Conservation (phyloP, 1,284 basidiomycete genomes). For the Cystobasidium pallidum region DNA sequence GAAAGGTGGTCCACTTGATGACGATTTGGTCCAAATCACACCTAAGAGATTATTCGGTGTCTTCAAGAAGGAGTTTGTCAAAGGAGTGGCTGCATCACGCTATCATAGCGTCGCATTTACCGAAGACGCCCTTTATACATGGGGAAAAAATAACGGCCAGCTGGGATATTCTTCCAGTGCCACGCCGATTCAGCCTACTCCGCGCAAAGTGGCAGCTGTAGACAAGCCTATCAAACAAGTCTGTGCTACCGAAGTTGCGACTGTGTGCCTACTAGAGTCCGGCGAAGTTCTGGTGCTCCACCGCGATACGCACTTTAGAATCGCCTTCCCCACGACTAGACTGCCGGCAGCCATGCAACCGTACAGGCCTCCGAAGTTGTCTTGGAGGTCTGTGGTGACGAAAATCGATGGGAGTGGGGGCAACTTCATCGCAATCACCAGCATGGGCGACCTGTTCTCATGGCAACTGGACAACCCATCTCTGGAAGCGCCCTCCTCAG, state of each 20-base stretch:
- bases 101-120: slow-evolving; percentile 91
- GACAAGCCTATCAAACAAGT: slow-evolving; percentile 66
- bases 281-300: slow-evolving; percentile 82
- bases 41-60: slow-evolving; percentile 77
- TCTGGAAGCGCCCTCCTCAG: slow-evolving; percentile 47
- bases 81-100: slow-evolving; percentile 84
- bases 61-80: slow-evolving; percentile 76
- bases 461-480: slow-evolving; percentile 65
- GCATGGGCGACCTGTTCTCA: slow-evolving; percentile 88
- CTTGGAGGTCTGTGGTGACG: slow-evolving; percentile 70
- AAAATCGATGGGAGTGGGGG: slow-evolving; percentile 83
- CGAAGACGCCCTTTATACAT: slow-evolving; percentile 78
- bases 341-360: slow-evolving; percentile 45
- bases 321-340: slow-evolving; percentile 59
- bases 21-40: slow-evolving; percentile 70
- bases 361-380: slow-evolving; percentile 76
- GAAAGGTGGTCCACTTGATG: slow-evolving; percentile 44
- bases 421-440: slow-evolving; percentile 80
- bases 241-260: slow-evolving; percentile 63
- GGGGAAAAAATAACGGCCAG: slow-evolving; percentile 95
- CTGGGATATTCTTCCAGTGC: slow-evolving; percentile 67
- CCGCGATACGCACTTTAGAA: slow-evolving; percentile 74
- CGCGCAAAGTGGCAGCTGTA: slow-evolving; percentile 80
- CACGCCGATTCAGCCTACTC: slow-evolving; percentile 76
- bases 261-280: slow-evolving; percentile 73